Conservation (phyloP, 1,284 basidiomycete genomes). For the Ustilago bromivora region DNA sequence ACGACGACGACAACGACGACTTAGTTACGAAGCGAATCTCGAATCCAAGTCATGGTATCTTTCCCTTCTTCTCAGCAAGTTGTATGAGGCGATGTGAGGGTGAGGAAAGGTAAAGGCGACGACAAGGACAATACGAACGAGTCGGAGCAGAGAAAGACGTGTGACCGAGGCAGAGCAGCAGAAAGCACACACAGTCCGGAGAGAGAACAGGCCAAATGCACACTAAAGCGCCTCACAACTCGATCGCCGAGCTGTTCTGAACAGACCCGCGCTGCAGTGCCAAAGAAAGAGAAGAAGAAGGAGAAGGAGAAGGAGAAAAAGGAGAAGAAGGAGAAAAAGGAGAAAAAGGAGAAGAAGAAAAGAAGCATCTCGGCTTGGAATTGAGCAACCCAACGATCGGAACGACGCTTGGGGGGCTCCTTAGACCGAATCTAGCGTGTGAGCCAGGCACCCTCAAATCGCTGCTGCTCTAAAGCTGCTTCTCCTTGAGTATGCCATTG, state of each 20-base stretch:
- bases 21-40: neutral
- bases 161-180: conserved; percentile 11
- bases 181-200: neutral
- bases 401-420: neutral
- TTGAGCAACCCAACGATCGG: conserved; percentile 12
- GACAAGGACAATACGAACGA: neutral
- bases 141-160: conserved; percentile 1
- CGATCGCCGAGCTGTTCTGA: neutral
- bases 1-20: conserved; percentile 7
- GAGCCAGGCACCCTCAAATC: neutral
- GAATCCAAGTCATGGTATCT: conserved; percentile 7
- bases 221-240: neutral
- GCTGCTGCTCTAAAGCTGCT: neutral
- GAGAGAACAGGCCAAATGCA: neutral
- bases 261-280: neutral
- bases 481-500: neutral
- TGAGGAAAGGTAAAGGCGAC: neutral
- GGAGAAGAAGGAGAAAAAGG: too few species aligned
- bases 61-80: neutral
- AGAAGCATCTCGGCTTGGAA: conserved; percentile 12
- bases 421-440: neutral
- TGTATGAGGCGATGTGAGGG: conserved; percentile 5
- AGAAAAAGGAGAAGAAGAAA: neutral
- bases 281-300: neutral
- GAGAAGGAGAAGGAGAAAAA: neutral